phyloP scores from a whole-genome alignment of 805 yeast species.

The Komagataella pastoris region DNA sequence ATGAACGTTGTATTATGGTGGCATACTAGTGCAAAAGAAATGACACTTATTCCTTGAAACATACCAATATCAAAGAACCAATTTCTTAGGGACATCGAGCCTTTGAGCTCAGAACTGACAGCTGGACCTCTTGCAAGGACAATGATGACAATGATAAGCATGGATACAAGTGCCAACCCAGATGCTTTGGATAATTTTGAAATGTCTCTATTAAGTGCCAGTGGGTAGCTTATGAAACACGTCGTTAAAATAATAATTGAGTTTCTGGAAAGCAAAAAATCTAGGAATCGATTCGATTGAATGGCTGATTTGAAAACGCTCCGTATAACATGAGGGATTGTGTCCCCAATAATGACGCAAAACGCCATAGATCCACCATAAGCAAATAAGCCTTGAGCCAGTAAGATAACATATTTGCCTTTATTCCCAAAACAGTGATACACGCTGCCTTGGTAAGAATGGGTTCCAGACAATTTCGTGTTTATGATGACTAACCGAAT shows the following conservation, averaged over 20 bases:
- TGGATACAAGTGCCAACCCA: constrained; percentile 74
- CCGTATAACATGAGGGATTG: constrained; percentile 79
- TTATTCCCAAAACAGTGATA: constrained; percentile 60
- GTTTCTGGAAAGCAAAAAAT: constrained; percentile 51
- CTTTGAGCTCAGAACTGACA: constrained; percentile 31
- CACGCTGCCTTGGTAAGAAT: constrained; percentile 79
- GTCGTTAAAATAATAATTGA: constrained; percentile 62
- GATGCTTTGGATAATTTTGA: constrained; percentile 79
- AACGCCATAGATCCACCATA: constrained; percentile 92
- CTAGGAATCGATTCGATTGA: constrained; percentile 22
- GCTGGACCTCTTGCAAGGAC: constrained; percentile 67
- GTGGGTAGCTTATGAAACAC: constrained; percentile 64
- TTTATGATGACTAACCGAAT: constrained; percentile 65
- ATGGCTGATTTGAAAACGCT: constrained; percentile 41
- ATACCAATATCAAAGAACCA: constrained; percentile 49
- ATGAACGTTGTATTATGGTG: constrained; percentile 91
- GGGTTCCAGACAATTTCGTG: constrained; percentile 62
- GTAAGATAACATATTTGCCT: constrained; percentile 55
- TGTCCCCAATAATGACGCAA: constrained; percentile 89
- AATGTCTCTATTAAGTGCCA: constrained; percentile 69
- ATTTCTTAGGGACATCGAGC: constrained; percentile 26
- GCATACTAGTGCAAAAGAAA: constrained; percentile 90
- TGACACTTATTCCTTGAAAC: constrained; percentile 87
- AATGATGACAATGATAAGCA: constrained; percentile 64
- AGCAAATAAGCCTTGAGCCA: constrained; percentile 81